Conservation (phyloP, 1,139 yeast species). For the Lodderomyces orthopsilosis region DNA sequence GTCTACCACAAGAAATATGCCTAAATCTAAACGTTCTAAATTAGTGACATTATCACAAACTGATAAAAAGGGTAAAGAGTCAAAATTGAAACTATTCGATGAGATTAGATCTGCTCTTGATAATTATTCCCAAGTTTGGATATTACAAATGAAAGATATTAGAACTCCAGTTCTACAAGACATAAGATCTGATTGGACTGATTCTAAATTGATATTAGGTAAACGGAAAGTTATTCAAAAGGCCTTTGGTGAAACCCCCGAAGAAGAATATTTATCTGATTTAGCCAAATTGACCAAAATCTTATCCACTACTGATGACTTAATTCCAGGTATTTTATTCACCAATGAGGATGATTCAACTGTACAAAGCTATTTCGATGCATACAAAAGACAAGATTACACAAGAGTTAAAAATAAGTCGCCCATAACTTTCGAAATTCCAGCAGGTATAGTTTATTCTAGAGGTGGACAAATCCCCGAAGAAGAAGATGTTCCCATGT, state of each 20-base stretch:
- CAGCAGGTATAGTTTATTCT: conserved; percentile 88
- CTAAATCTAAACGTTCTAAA: conserved; percentile 92
- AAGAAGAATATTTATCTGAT: conserved; percentile 87
- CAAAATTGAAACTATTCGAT: conserved; percentile 86
- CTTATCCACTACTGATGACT: conserved; percentile 30
- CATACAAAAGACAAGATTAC: conserved; percentile 77
- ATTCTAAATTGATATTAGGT: conserved; percentile 84
- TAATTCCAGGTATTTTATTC: conserved; percentile 83
- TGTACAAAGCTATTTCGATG: conserved; percentile 78
- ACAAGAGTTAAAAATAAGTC: conserved; percentile 86
- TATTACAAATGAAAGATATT: conserved; percentile 83
- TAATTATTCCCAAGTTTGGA: conserved; percentile 75
- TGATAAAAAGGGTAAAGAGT: conserved; percentile 91
- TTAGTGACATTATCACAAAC: conserved; percentile 95
- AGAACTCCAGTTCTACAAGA: conserved; percentile 95
- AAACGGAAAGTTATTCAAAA: conserved; percentile 90
- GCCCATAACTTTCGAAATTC: conserved; percentile 79
- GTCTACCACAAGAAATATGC: conserved; percentile 47
- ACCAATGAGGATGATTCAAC: conserved; percentile 84
- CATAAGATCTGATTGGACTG: conserved; percentile 87
- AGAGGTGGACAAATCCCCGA: conserved; percentile 89
- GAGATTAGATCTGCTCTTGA: conserved; percentile 85
- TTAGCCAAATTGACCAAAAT: conserved; percentile 63
- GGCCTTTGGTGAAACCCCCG: conserved; percentile 83
- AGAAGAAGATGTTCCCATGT: conserved; percentile 95